Evolutionary conservation across 2,329 filamentous ascomycete species (phyloP), one percentile per base, ranked within the genome.

Genomic region (Chrysoporthe austroafricana): DNA sequence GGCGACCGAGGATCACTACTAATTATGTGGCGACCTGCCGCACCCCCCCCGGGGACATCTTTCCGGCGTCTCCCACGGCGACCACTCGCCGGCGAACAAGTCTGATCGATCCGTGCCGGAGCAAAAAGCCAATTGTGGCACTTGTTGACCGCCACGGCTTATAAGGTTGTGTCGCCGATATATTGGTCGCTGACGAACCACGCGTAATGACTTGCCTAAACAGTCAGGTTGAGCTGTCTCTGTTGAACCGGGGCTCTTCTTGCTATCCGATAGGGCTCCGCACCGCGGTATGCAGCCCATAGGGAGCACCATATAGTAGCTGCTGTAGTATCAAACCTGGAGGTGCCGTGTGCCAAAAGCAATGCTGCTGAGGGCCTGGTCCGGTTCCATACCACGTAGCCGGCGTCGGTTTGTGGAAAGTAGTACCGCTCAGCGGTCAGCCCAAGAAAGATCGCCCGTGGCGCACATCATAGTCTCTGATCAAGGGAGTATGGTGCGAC

Each of bases 181-280:
- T 26, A 52, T 36, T 34, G 4, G 34, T 9, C 2, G 54, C 54
- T 9, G 54, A 34, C 18, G 6, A 57, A n/a, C 14, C 32, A 36
- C 16, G 16, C 4, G 11, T 18, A 46, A 3, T 21, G 39, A 60
- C 57, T 60, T 60, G 57, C 57, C 57, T 44, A 60, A 44, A 60
- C n/a, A 44, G 57, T 44, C n/a, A 60, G n/a, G 39, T 32, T 43
- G 8, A 18, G 4, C 39, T 43, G 21, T 26, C 3, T 44, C n/a
- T 58, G 56, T 26, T 39, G 56, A 36, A 21, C 56, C 32, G 16
- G n/a, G 21, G 34, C 18, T 18, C 0, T 59, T 26, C 13, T 59
- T 59, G 8, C 57, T 26, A 43, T 26, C n/a, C 44, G 57, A 44
- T 44, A 42, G 36, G 44, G 13, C 44, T 46, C 44, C 14, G 44